A percentile compares a stretch with the other conserved stretches of the same genome.
These are phyloP conservation scores for Lithohypha guttulata DNA, from an alignment of 2,329 filamentous ascomycete species.

Conservation along the genomic window DNA sequence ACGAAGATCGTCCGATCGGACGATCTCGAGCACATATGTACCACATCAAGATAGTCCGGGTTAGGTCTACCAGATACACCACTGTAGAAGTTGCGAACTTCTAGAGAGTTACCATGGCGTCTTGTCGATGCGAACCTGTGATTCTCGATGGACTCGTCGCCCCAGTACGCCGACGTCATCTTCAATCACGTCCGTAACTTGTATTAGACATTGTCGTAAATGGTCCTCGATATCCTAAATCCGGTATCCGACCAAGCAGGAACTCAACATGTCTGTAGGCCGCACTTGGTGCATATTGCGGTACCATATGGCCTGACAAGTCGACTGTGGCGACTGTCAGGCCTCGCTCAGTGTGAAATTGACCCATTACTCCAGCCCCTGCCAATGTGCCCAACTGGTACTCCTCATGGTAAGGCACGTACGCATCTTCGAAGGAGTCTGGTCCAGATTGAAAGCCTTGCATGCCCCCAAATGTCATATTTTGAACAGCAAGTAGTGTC, in stretches of 20 bases:
- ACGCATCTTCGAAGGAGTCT: conserved; percentile 45
- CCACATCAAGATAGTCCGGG: too few species aligned
- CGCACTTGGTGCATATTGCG: conserved; percentile 30
- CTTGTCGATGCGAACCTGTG: too few species aligned
- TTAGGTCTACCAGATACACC: too few species aligned
- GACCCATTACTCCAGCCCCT: conserved; percentile 58
- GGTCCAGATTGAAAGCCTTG: conserved; percentile 59
- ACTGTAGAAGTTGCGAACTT: too few species aligned
- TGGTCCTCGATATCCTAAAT: conserved; percentile 28
- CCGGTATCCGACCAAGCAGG: conserved; percentile 56
- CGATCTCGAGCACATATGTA: not conserved
- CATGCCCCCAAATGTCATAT: conserved; percentile 67
- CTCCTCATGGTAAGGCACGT: conserved; percentile 53
- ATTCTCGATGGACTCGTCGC: not conserved
- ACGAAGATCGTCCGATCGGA: not conserved
- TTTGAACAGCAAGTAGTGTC: conserved; percentile 61
- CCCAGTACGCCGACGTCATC: not conserved
- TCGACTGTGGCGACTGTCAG: conserved; percentile 59
- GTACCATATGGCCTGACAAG: conserved; percentile 50
- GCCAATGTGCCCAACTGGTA: conserved; percentile 40
- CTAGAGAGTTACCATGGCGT: too few species aligned
- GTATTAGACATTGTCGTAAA: conserved; percentile 19
- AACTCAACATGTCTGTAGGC: conserved; percentile 61
- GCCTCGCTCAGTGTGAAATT: conserved; percentile 61
- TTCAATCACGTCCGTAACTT: too few species aligned